These are phyloP conservation scores for Ilyonectria destructans DNA, from an alignment of 2,329 filamentous ascomycete species.

Conservation along the genomic window DNA sequence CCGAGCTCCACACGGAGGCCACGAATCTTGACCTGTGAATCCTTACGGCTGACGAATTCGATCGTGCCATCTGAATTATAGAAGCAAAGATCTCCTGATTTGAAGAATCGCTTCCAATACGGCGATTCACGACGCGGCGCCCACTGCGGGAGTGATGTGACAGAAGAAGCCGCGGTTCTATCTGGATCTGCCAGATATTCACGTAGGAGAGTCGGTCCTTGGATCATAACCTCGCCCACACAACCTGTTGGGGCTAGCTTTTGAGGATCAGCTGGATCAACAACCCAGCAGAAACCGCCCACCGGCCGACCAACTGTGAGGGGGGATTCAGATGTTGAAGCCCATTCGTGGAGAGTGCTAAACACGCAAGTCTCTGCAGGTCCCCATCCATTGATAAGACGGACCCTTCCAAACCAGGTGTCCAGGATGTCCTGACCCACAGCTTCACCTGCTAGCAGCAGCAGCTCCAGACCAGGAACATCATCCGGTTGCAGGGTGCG, in stretches of 20 bases:
- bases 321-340: neutral
- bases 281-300: slow-evolving; percentile 37
- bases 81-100: slow-evolving; percentile 44
- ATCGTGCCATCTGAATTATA: slow-evolving; percentile 56
- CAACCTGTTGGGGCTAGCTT: slow-evolving; percentile 35
- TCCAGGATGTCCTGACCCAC: slow-evolving; percentile 35
- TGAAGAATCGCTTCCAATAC: slow-evolving; percentile 37
- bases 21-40: slow-evolving; percentile 69
- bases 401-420: slow-evolving; percentile 37
- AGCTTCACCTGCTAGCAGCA: slow-evolving; percentile 44
- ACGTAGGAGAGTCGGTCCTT: slow-evolving; percentile 41
- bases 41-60: slow-evolving; percentile 64
- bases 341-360: slow-evolving; percentile 24
- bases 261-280: slow-evolving; percentile 39
- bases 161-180: slow-evolving; percentile 49
- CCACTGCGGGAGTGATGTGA: slow-evolving; percentile 48
- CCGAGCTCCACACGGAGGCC: slow-evolving; percentile 60
- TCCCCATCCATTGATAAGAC: slow-evolving; percentile 45
- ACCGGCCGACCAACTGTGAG: slow-evolving; percentile 31
- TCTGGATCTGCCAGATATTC: slow-evolving; percentile 43
- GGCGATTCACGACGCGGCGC: slow-evolving; percentile 34
- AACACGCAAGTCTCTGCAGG: slow-evolving; percentile 43
- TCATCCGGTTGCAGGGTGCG: slow-evolving; percentile 41
- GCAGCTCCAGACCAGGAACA: slow-evolving; percentile 27
- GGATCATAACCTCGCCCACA: slow-evolving; percentile 41